phyloP scores from a whole-genome alignment of 2,329 filamentous ascomycete genomes.

The Xylaria arbuscula region DNA sequence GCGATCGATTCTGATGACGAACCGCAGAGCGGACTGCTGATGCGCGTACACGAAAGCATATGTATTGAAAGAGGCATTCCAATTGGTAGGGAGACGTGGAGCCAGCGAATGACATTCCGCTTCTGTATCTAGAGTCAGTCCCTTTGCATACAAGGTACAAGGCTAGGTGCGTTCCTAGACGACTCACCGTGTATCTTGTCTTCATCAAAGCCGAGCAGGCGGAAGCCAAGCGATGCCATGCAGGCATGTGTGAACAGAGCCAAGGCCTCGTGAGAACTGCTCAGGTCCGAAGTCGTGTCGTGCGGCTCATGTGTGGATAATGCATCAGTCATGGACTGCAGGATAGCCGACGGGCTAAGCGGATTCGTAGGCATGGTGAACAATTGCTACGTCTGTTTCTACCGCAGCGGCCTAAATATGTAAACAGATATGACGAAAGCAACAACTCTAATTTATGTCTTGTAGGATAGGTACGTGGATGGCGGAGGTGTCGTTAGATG shows the following conservation, averaged over 20 bases:
- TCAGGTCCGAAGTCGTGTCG: conserved; percentile 71
- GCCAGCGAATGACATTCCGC: conserved; percentile 66
- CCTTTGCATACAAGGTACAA: not conserved
- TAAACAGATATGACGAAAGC: not conserved
- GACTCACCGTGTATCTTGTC: conserved; percentile 75
- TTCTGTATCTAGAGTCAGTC: conserved; percentile 55
- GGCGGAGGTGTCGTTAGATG: not conserved
- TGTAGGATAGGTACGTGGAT: conserved; percentile 10
- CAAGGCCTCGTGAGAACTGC: conserved; percentile 81
- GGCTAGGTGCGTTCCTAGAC: not conserved
- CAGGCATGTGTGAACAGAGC: conserved; percentile 86
- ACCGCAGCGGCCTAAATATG: not conserved
- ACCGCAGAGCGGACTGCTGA: conserved; percentile 84
- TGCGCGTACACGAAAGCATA: conserved; percentile 90
- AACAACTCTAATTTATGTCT: not conserved
- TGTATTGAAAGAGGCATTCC: conserved; percentile 79
- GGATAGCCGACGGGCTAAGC: conserved; percentile 58
- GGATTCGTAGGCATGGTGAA: conserved; percentile 50
- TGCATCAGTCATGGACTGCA: conserved; percentile 69
- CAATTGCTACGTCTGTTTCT: not conserved
- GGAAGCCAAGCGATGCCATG: conserved; percentile 83
- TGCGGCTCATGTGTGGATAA: conserved; percentile 64
- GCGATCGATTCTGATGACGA: conserved; percentile 82
- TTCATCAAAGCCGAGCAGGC: conserved; percentile 84
- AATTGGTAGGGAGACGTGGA: conserved; percentile 76